Percentiles rank a stretch among this genome's conserved stretches.
phyloP scores from a whole-genome alignment of 1,284 basidiomycete genomes.

The Cutaneotrichosporon cutaneum region DNA sequence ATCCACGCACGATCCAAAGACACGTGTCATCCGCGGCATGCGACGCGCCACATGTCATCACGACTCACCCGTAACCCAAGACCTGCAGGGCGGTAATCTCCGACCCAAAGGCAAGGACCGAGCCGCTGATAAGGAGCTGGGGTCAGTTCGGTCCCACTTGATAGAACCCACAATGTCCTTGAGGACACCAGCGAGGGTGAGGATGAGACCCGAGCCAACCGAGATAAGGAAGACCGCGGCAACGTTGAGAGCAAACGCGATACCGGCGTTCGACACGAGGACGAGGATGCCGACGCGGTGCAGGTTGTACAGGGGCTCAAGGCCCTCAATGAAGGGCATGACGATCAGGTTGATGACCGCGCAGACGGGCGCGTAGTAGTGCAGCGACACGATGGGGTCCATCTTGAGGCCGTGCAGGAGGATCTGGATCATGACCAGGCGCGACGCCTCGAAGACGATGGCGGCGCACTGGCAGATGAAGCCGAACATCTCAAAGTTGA shows the following conservation, averaged over 20 bases:
- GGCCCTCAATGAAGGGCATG: conserved; percentile 84
- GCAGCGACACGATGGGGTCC: conserved; percentile 92
- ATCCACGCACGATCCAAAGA: no score
- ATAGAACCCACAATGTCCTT: conserved; percentile 61
- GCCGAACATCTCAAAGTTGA: conserved; percentile 59
- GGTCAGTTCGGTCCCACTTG: neutral
- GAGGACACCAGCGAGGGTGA: conserved; percentile 93
- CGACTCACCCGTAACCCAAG: conserved; percentile 62
- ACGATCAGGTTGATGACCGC: conserved; percentile 81
- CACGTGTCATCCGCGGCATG: neutral
- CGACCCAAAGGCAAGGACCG: conserved; percentile 78
- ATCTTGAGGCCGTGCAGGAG: conserved; percentile 94
- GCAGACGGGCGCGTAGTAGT: conserved; percentile 97
- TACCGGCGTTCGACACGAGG: conserved; percentile 76
- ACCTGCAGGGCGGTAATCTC: conserved; percentile 79
- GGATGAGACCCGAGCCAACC: conserved; percentile 78
- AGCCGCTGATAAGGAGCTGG: conserved; percentile 78
- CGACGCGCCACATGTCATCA: neutral
- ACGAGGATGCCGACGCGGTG: conserved; percentile 70
- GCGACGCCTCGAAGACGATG: conserved; percentile 60
- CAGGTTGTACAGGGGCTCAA: conserved; percentile 79
- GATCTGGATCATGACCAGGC: conserved; percentile 94
- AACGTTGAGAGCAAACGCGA: conserved; percentile 84
- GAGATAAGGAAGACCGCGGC: conserved; percentile 94
- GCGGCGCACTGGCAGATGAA: conserved; percentile 81